Conservation (phyloP, 805 yeast genomes). For the Torulaspora maleeae region DNA sequence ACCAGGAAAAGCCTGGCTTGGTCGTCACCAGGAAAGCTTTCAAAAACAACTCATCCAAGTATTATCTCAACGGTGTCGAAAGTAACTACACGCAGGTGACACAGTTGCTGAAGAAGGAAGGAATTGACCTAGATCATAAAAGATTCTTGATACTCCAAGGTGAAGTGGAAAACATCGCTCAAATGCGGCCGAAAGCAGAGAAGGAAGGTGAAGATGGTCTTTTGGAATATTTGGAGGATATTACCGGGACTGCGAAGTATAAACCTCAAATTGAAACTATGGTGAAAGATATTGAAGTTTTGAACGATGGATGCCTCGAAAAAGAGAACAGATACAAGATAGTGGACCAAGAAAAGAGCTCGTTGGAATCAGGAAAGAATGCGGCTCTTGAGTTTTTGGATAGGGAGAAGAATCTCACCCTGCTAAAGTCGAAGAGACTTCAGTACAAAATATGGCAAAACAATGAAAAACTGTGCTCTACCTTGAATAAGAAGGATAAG, state of each 20-base stretch:
- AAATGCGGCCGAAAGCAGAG: conserved; percentile 97
- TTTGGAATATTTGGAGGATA: conserved; percentile 90
- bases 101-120: conserved; percentile 63
- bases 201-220: conserved; percentile 88
- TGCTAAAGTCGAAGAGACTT: conserved; percentile 49
- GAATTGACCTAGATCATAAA: conserved; percentile 92
- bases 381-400: conserved; percentile 63
- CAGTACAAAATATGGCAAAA: conserved; percentile 49
- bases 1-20: conserved; percentile 52
- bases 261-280: conserved; percentile 69
- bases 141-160: conserved; percentile 94
- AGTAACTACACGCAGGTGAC: conserved; percentile 81
- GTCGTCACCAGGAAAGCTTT: conserved; percentile 78
- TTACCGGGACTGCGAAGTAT: conserved; percentile 88
- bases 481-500: conserved; percentile 38
- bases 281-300: conserved; percentile 55
- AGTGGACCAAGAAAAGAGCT: conserved; percentile 68
- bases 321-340: conserved; percentile 74
- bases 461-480: conserved; percentile 38
- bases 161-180: conserved; percentile 96
- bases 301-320: conserved; percentile 76
- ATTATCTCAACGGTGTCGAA: conserved; percentile 63
- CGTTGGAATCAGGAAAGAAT: conserved; percentile 58
- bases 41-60: conserved; percentile 70
- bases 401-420: conserved; percentile 56